phyloP scores from a whole-genome alignment of 192 early-diverging fungal species.

The Ramicandelaber brevisporus region DNA sequence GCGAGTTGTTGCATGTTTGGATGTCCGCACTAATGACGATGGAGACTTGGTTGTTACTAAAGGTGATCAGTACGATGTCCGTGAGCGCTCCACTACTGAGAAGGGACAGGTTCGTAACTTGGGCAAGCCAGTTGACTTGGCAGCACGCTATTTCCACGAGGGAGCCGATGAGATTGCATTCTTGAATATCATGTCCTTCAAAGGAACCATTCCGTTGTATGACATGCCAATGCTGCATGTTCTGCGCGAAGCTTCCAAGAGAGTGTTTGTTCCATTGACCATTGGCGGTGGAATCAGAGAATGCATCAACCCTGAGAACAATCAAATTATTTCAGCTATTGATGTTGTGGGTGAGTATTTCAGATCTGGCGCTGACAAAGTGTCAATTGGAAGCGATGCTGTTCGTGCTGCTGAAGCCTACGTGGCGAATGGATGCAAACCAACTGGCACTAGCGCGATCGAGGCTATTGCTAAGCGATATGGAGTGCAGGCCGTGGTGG shows the following conservation, averaged over 20 bases:
- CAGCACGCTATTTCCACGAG: conserved; percentile 71
- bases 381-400: conserved; percentile 98
- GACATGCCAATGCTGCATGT: conserved; percentile 96
- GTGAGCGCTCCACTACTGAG: conserved; percentile 26
- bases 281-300: conserved; percentile 98
- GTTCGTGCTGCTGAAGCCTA: conserved; percentile 88
- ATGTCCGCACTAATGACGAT: conserved; percentile 86
- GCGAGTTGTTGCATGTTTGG: conserved; percentile 90
- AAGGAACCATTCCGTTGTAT: conserved; percentile 59
- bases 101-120: conserved; percentile 70
- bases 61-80: conserved; percentile 97
- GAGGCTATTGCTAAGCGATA: conserved; percentile 86
- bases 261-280: conserved; percentile 96
- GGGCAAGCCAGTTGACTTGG: conserved; percentile 91
- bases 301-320: conserved; percentile 61
- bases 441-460: conserved; percentile 59
- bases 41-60: conserved; percentile 98
- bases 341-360: conserved; percentile 99
- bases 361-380: conserved; percentile 96
- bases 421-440: conserved; percentile 10
- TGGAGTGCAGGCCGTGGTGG: conserved; percentile 93
- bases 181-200: conserved; percentile 96
- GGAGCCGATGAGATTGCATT: conserved; percentile 98
- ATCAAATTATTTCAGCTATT: conserved; percentile 44
- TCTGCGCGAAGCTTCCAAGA: conserved; percentile 53